These are phyloP conservation scores for Arthroderma sp. DNA, from an alignment of 2,329 filamentous ascomycete species.

Conservation along the genomic window DNA sequence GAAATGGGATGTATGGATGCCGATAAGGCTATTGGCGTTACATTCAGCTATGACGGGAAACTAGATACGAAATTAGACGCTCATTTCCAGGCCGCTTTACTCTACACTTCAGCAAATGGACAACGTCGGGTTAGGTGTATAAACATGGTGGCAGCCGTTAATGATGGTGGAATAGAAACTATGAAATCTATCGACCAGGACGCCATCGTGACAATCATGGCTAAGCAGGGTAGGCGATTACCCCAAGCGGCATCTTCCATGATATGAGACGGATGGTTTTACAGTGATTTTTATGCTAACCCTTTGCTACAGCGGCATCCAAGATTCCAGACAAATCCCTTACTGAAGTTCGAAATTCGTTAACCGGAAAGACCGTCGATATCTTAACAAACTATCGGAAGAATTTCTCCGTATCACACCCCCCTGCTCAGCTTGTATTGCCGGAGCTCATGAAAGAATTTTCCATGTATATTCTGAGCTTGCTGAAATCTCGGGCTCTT, in stretches of 20 bases:
- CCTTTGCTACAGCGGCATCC: conserved; percentile 48
- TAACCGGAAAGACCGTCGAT: conserved; percentile 88
- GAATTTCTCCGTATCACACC: conserved; percentile 74
- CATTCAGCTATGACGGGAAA: conserved; percentile 93
- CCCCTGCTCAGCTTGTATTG: conserved; percentile 83
- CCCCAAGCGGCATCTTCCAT: too few relatives aligned
- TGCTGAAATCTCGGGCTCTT: conserved; percentile 83
- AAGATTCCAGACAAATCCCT: conserved; percentile 64
- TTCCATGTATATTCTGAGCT: conserved; percentile 83
- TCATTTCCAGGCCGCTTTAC: conserved; percentile 87
- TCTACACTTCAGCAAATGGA: conserved; percentile 85
- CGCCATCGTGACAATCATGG: conserved; percentile 73
- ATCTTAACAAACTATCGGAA: conserved; percentile 86
- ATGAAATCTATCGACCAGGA: conserved; percentile 96
- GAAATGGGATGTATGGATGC: conserved; percentile 87
- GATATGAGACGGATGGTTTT: not conserved
- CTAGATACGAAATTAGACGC: conserved; percentile 93
- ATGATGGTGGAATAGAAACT: conserved; percentile 64
- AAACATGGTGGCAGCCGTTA: conserved; percentile 87
- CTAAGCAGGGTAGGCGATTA: conserved; percentile 55
- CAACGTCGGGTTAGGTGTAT: conserved; percentile 83
- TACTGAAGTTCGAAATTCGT: conserved; percentile 69
- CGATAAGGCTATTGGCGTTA: conserved; percentile 83
- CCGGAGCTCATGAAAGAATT: conserved; percentile 95
- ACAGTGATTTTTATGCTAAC: conserved; percentile 13